Base-by-base conservation (phyloP, 2,329 filamentous ascomycete genomes). In the Eutypa lata region DNA sequence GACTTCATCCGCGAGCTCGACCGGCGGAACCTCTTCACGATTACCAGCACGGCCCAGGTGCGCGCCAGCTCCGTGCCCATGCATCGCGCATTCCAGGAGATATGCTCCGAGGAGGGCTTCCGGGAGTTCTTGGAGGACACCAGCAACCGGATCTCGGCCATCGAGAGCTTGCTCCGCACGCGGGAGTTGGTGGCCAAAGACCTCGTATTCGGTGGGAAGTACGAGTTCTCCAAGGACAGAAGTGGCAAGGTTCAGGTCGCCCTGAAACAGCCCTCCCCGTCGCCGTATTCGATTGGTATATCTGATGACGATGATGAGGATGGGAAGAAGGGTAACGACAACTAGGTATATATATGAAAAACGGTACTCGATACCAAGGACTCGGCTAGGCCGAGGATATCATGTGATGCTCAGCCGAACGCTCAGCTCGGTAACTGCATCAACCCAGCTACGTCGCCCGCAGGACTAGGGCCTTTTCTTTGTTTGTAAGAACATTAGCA, bases 131-230 rank as follows among this genome's bases (percentile, higher is more conserved):
- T 99, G 16, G 86, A 96, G 56, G 86, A 81, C 3, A 97, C 94
- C 0, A 75, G 96, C 22, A 82, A 93, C 53, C 82, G 94, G 21
- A 99, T 99, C 60, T 74, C 80, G n/a, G 92, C 88, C 58, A 99
- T 99, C 67, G 94, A 99, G 76, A 92, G 87, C 64, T 78, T 99
- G 56, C 93, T 92, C 35, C 80, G 94, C 57, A 99, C 94, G n/a
- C 85, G 93, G 56, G 94, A 99, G 73, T 70, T 99, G 49, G 95
- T 96, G 1, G 89, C 96, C 59, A 99, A 99, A 75, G 94, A 97
- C 70, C 77, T 97, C 38, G 93, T 94, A 65, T 76, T 92, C 31
- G 86, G 89, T 13, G 91, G 91, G 2, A 88, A 87, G 69, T 97
- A 96, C 67, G 80, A 84, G 57, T 80, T 93, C 56, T 70, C 57